Evolutionary conservation across 306 rosid species (phyloP).

Genomic region (Ormosia semicastrata): DNA sequence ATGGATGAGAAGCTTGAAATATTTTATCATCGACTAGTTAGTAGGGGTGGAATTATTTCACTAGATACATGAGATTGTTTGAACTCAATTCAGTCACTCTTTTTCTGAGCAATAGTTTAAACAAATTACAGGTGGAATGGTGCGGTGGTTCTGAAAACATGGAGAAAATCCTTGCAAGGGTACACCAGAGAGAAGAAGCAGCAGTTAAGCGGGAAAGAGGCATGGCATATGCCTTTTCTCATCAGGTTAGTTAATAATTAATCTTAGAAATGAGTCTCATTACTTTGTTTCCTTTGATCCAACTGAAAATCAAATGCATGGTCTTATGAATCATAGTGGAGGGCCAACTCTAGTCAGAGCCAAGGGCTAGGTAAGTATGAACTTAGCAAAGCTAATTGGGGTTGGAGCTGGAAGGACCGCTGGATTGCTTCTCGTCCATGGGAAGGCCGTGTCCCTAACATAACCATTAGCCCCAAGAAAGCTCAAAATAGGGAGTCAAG

Average conservation of each 20-base stretch:
- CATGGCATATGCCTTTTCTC: slow-evolving; percentile 85
- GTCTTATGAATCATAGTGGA: slow-evolving; percentile 56
- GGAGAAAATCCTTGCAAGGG: slow-evolving; percentile 60
- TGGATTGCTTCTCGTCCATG: slow-evolving; percentile 89
- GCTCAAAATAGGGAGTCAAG: slow-evolving; percentile 37
- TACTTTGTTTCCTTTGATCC: background rate
- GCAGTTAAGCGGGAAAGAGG: slow-evolving; percentile 72
- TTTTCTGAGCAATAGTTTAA: slow-evolving; percentile 11
- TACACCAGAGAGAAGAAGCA: slow-evolving; percentile 73
- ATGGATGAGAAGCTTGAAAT: background rate
- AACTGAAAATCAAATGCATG: background rate
- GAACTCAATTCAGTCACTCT: background rate
- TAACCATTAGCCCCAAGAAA: slow-evolving; percentile 48
- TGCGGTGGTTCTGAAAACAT: slow-evolving; percentile 67
- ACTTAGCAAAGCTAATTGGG: slow-evolving; percentile 69
- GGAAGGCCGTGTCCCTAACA: slow-evolving; percentile 60
- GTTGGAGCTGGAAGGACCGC: slow-evolving; percentile 91
- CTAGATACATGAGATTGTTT: background rate
- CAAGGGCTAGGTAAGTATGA: slow-evolving; percentile 61
- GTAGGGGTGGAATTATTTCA: background rate
- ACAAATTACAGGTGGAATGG: slow-evolving; percentile 63
- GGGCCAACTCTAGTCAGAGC: slow-evolving; percentile 69
- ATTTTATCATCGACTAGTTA: background rate
- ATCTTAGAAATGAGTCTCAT: slow-evolving; percentile 4
- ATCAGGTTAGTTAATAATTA: slow-evolving; percentile 55